Evolutionary conservation across 2,329 filamentous ascomycete genomes (phyloP), one percentile per base, ranked within the genome.

Genomic region (Paecilomyces sp.): DNA sequence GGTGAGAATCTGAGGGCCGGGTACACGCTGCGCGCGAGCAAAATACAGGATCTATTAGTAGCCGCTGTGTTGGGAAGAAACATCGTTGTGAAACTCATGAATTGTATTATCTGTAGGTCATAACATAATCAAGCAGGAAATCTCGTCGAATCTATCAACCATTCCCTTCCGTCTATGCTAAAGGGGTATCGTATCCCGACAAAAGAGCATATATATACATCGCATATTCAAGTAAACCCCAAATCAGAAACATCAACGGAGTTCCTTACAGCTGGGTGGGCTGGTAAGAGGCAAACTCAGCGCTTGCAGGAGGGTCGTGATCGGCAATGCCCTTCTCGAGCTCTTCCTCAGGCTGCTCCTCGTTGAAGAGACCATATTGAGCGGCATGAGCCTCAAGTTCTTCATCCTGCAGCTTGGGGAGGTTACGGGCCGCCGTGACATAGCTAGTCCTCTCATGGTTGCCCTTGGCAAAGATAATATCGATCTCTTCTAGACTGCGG

Each of bases 381-480:
- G 63, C 60, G 28, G 71, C 71, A 64, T 71, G 69, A 24, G 64
- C 58, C 64, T 74, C 68, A 28, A 74, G 66, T 64, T 75, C 68
- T 28, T 73, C 70, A 33, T 75, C 72, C 0, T 62, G 62, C 13
- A 75, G 69, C 60, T 67, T 69, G 6, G 74, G 74, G 55, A 75
- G 62, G 28, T 73, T 68, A 22, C 64, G 60, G 7, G 74, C 61
- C 4, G 72, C 74, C 34, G 57, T 63, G 51, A 75, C 72, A 41
- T 75, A 74, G 65, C 68, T 74, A 56, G 76, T 77, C 41, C 75
- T 76, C 62, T 79, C 76, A 30, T 68, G 65, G 57, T 68, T 74
- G 3, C 75, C 75, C 75, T 79, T 77, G 60, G 77, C 74, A 60
- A 77, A 78, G 60, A 78, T 77, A 7, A 78, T 63, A 64, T 77